phyloP scores from a whole-genome alignment of 108 stramenopile species.

The Seminavis robusta region DNA sequence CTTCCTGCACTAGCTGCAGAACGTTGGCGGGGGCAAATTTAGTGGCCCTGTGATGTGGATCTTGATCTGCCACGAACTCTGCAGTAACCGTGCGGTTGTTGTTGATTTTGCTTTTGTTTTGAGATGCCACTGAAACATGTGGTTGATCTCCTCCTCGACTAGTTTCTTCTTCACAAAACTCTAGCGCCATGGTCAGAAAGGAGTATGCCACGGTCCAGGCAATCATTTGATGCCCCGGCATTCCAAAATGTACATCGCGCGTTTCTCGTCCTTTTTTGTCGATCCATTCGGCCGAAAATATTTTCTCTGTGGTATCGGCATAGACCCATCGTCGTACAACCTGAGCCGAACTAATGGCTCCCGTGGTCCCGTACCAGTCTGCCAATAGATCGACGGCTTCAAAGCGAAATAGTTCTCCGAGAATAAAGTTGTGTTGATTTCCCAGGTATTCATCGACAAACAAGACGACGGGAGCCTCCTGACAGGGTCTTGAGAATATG shows the following conservation, averaged over 20 bases:
- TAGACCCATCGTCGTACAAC: conserved; percentile 41
- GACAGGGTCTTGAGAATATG: conserved; percentile 9
- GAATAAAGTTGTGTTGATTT: conserved; percentile 52
- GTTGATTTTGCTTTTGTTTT: neutral
- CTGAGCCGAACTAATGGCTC: conserved; percentile 39
- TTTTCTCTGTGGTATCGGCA: conserved; percentile 47
- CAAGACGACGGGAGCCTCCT: conserved; percentile 44
- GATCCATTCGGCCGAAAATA: conserved; percentile 43
- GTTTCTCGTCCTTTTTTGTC: neutral
- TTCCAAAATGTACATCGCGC: conserved; percentile 27
- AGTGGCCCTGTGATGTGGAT: too few relatives aligned
- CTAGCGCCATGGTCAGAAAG: conserved; percentile 7
- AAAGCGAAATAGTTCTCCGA: conserved; percentile 35
- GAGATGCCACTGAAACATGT: neutral
- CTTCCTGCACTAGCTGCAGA: too few relatives aligned
- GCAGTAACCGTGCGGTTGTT: neutral
- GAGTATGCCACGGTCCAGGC: conserved; percentile 22
- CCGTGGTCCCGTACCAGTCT: conserved; percentile 37
- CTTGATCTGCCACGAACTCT: too few relatives aligned
- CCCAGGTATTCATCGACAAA: conserved; percentile 70
- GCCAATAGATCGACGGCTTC: conserved; percentile 40
- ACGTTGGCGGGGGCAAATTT: too few relatives aligned
- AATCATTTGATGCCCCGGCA: conserved; percentile 25
- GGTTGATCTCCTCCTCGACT: neutral
- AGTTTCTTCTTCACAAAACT: conserved; percentile 25